Evolutionary conservation across 164 flowering plant genomes (phyloP), one percentile per base, ranked within the genome.

Genomic region (Berberis vulgaris): DNA sequence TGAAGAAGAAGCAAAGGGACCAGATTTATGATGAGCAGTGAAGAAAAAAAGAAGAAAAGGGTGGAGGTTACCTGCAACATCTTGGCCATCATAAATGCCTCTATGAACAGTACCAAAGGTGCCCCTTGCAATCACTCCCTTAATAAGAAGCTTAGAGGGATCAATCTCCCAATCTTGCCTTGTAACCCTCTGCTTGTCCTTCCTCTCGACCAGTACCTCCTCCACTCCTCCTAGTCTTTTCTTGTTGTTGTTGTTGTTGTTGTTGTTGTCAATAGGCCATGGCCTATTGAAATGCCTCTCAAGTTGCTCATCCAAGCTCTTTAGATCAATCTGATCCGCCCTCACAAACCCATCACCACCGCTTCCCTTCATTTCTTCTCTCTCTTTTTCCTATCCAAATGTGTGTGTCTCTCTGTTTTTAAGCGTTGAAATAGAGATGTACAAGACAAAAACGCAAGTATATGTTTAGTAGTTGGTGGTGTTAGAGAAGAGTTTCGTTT

Each of bases 281-380:
- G 69, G 88, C 54, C 84, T 74, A 60, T 54, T 83, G 26, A 91
- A 78, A 74, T 87, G 94, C 72, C 89, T 78, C 79, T 89, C 89
- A 11, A 91, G 84, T 67, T 87, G 94, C 65, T 87, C 98, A 68
- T 89, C 98, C 49, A 91, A 67, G 73, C 84, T 84, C 76, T 91
- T 91, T 71, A 91, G 84, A 79, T 91, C 96, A 61, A 91, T 89
- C 84, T 86, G 91, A 82, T 91, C 98, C 59, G 98, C 98, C 61
- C 98, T 76, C 57, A 91, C 91, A 70, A 87, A 91, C 73, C 89
- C 96, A 76, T 82, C 93, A 52, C 79, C 64, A 45, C 52, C 38
- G 6, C 69, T 59, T 70, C 86, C 86, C 75, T 84, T 85, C 95
- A 87, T 87, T 61, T 77, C 64, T 62, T 11, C 64, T 49, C 54